These are phyloP conservation scores for Apiotrichum veenhuisii DNA, from an alignment of 1,284 basidiomycete genomes.

Conservation along the genomic window DNA sequence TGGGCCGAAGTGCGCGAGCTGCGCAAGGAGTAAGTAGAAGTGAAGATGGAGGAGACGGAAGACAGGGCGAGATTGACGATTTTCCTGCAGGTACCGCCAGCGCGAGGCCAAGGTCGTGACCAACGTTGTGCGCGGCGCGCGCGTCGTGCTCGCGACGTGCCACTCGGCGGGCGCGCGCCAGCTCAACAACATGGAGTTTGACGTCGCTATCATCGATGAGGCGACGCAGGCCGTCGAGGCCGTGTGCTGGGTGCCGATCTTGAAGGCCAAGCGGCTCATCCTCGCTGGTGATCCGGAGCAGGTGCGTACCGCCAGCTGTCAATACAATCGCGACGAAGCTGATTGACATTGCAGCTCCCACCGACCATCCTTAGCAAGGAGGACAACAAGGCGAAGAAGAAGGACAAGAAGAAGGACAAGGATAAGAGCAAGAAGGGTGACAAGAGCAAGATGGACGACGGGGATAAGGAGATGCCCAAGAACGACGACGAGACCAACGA, in stretches of 20 bases:
- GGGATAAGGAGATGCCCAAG: not conserved
- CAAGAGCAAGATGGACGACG: not conserved
- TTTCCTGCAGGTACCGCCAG: slow-evolving; percentile 71
- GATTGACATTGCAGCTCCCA: slow-evolving; percentile 64
- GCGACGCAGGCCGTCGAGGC: slow-evolving; percentile 95
- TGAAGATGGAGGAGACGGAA: too few relatives aligned
- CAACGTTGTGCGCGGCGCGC: slow-evolving; percentile 71
- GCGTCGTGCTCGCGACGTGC: slow-evolving; percentile 86
- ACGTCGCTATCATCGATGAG: slow-evolving; percentile 92
- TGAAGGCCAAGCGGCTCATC: slow-evolving; percentile 78
- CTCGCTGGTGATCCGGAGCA: slow-evolving; percentile 87
- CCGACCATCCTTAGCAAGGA: slow-evolving; percentile 76
- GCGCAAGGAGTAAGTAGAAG: slow-evolving; percentile 70
- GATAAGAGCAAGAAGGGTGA: slow-evolving; percentile 22
- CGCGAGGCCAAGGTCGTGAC: slow-evolving; percentile 78
- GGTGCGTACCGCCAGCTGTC: slow-evolving; percentile 23
- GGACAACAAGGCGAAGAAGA: slow-evolving; percentile 14
- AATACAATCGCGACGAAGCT: slow-evolving; percentile 18
- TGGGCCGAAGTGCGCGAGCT: slow-evolving; percentile 89
- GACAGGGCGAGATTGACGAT: not conserved
- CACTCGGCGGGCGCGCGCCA: slow-evolving; percentile 83
- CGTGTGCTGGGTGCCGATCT: slow-evolving; percentile 92
- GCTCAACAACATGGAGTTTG: slow-evolving; percentile 70
- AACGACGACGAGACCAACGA: not conserved
- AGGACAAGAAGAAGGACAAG: slow-evolving; percentile 9